Evolutionary conservation across 2,329 filamentous ascomycete genomes (phyloP), one percentile per base, ranked within the genome.

Genomic region (Aspergillus amoenus): DNA sequence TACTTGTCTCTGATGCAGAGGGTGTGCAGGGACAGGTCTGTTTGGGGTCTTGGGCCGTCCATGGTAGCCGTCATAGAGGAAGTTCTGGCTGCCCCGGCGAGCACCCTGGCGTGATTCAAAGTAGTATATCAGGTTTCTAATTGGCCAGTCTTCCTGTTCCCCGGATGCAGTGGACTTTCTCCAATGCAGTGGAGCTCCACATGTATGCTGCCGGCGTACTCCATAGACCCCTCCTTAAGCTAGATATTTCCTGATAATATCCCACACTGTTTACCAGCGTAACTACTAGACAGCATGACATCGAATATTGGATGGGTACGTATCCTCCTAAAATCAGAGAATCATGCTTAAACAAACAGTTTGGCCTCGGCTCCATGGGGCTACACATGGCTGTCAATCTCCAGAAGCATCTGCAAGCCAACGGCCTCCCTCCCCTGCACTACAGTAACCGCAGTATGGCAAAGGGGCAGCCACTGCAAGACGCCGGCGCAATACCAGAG

Each of bases 331-430:
- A 9, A 11, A 12, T 17, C 24, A 46, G 15, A 15, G 13, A 12
- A 30, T 1, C 9, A 22, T 22, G 22, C n/a, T 30, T 18, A n/a
- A 9, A 27, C 13, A n/a, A 5, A 4, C 27, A 52, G 50, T 37
- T 45, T 13, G 81, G 81, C 4, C 73, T 83, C 0, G 80, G 81
- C 1, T 82, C 79, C 1, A 83, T 83, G 80, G 81, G 81, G 1
- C 67, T 75, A 0, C 70, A 67, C 2, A 83, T 83, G 81, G 77
- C 80, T 1, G 69, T 66, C 6, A 82, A 83, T 56, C 69, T 83
- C 0, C 81, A 82, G 41, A 76, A 70, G 24, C 67, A 82, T 49
- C 58, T 82, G 0, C 56, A 6, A 48, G 52, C 1, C 1, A 53
- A 60, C 0, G 9, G n/a, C 3, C 50, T 63, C 0, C 61, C 71